Conservation (phyloP, 257 asterid genomes). For the Apocynum venetum region DNA sequence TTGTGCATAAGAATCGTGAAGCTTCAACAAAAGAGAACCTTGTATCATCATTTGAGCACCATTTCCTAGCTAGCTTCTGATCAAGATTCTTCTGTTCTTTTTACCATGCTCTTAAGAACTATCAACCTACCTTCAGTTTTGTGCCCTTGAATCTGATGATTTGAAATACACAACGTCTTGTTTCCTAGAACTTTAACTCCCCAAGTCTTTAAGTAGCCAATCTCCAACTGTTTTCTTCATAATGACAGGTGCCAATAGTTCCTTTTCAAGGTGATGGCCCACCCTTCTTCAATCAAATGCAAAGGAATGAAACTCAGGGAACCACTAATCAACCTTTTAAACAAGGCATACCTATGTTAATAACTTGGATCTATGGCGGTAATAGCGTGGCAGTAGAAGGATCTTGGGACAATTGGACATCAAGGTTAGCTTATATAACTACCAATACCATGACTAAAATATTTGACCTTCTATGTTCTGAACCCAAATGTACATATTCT, state of each 20-base stretch:
- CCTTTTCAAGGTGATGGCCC: conserved; percentile 54
- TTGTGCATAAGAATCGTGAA: neutral
- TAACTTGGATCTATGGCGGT: conserved; percentile 48
- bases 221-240: conserved; percentile 18
- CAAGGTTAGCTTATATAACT: conserved; percentile 44
- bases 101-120: neutral
- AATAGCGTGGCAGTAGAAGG: conserved; percentile 76
- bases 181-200: conserved; percentile 4
- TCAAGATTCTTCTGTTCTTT: neutral
- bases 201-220: conserved; percentile 7
- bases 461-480: neutral
- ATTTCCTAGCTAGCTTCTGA: neutral
- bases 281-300: conserved; percentile 33
- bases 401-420: conserved; percentile 93
- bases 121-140: neutral
- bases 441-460: neutral
- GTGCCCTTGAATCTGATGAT: neutral
- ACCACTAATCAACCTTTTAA: conserved; percentile 5
- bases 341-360: conserved; percentile 30
- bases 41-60: too few relatives aligned
- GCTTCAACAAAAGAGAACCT: neutral
- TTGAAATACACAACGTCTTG: neutral
- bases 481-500: too few relatives aligned
- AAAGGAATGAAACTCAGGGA: conserved; percentile 25
- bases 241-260: conserved; percentile 57